These are phyloP conservation scores for Physocladia obscura DNA, from an alignment of 192 early-diverging fungal genomes.

Conservation along the genomic window DNA sequence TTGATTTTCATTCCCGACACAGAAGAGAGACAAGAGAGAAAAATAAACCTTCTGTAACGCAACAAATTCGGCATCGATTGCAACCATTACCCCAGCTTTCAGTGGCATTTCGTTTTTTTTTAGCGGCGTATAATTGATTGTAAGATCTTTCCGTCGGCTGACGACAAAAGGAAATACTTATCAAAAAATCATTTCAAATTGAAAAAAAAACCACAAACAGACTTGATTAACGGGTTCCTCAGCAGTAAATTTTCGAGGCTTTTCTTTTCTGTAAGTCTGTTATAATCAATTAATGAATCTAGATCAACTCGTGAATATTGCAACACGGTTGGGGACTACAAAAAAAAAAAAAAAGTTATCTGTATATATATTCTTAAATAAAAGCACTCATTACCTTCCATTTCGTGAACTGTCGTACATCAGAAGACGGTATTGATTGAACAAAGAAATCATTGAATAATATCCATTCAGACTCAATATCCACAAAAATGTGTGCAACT, in stretches of 20 bases:
- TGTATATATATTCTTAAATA: neutral
- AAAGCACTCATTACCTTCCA: constrained; percentile 47
- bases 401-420: constrained; percentile 60
- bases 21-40: no score
- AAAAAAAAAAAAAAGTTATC: neutral
- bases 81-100: constrained; percentile 63
- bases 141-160: constrained; percentile 46
- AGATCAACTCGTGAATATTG: constrained; percentile 66
- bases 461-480: constrained; percentile 66
- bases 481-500: constrained; percentile 60
- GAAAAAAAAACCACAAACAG: constrained; percentile 21
- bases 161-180: neutral
- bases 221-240: constrained; percentile 63
- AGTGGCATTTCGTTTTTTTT: constrained; percentile 60
- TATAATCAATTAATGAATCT: constrained; percentile 49
- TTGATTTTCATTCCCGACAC: no score
- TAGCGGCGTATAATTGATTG: constrained; percentile 51
- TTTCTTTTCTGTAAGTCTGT: constrained; percentile 37
- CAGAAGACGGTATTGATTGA: constrained; percentile 64
- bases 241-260: constrained; percentile 57
- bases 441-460: constrained; percentile 97
- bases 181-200: neutral
- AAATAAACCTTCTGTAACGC: constrained; percentile 59
- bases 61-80: constrained; percentile 97
- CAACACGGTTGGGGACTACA: constrained; percentile 64